Base-by-base conservation (phyloP, 2,329 filamentous ascomycete genomes). In the Stachybotrys elegans region DNA sequence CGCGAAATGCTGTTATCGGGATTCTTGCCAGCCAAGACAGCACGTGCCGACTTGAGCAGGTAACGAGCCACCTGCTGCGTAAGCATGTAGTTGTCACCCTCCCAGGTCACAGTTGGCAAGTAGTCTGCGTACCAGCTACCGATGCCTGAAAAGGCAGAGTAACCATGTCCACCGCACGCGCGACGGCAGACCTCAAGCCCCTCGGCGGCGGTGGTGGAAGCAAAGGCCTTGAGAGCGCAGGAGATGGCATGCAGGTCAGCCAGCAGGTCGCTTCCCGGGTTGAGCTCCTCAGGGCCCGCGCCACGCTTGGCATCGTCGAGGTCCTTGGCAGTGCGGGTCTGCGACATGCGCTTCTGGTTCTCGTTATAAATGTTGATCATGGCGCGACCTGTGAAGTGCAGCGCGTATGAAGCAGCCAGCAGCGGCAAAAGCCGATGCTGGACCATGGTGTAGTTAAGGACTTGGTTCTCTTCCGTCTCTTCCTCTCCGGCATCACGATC, bases 21-120 rank as follows among this genome's bases (percentile, higher is more conserved):
- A 2, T 78, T 72, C 48, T 83, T 78, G 51, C 79, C 81, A 13
- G 75, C 70, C n/a, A 88, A 67, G 0, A 89, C 85, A 2, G 78
- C 74, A 34, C 86, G 81, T 0, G 84, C 85, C 4, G 84, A 81
- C 73, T 89, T 90, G 51, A 90, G 75, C 37, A 90, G 76, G 57
- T 89, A 89, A 46, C 84, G 78, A 3, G 83, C 83, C 3, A 89
- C 85, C 67, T 90, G 86, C 62, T 90, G 86, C 9, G 84, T 87
- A 47, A 90, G 71, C 85, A 90, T 88, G 69, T 86, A 89, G 70
- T 88, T 88, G 68, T 88, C 86, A 36, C 86, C 86, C 60, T 89
- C 86, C 81, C 83, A 87, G 9, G 84, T 87, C 4, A 72, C 67
- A 4, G 65, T 69, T n/a, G 86, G 84, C 2, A 89, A 72, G 59